Evolutionary conservation across 768 basidiomycete genomes (phyloP), one percentile per base, ranked within the genome.

Genomic region (Russula ochroleuca): DNA sequence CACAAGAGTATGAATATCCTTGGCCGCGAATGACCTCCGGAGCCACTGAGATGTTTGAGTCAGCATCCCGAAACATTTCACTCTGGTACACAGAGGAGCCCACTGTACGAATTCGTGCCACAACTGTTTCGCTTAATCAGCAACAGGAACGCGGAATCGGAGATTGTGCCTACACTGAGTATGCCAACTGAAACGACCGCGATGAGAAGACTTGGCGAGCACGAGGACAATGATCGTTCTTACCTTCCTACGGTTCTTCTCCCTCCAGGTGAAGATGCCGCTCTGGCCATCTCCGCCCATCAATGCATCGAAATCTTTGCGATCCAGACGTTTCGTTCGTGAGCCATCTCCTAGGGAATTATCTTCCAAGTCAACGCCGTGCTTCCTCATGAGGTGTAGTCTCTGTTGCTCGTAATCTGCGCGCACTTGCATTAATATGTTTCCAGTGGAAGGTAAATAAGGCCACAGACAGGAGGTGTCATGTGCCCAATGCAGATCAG

Each of bases 401-500:
- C 96, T 85, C 72, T 98, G 95, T 69, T 94, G 90, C 70, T 98
- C 94, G 75, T 94, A 98, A 79, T 98, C 91, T 93, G 65, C 49
- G 40, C 51, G 45, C 10, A 25, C 69, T 60, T 64, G 64, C 58
- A 50, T 51, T 31, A 58, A 59, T 59, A 64, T 57, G n/a, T 28
- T 31, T 45, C 47, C 55, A 33, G 38, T 43, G 35, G 35, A 45
- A 57, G 62, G 65, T 31, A 61, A 61, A 71, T 54, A 52, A 72
- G 75, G 63, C 64, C 49, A 74, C 75, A 68, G 67, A 92, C 92
- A 95, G 61, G 88, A 88, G 31, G 93, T 94, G 76, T 98, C 94
- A 75, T 98, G 94, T 23, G 93, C 92, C 95, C 95, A 97, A 76
- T 96, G 95, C 63, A 94, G 81, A 79, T 94, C 90, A 62, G 92